Conservation (phyloP, 805 yeast species). For the Kluyveromyces starmeri region DNA sequence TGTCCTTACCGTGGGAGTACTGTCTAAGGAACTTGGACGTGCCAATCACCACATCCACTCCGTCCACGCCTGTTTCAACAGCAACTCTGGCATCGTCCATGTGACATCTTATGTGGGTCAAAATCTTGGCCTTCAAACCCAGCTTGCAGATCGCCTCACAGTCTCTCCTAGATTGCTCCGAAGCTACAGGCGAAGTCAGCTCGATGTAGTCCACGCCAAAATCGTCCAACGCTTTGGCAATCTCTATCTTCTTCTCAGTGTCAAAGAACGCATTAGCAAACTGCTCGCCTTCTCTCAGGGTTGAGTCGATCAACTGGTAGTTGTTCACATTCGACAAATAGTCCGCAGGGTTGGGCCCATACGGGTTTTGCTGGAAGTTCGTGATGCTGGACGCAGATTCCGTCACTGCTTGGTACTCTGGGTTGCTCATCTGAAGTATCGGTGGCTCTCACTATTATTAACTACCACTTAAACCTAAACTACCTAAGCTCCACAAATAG, state of each 20-base stretch:
- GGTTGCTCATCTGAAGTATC: slow-evolving; percentile 11
- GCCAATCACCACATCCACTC: slow-evolving; percentile 97
- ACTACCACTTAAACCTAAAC: too few species aligned
- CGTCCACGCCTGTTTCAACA: slow-evolving; percentile 97
- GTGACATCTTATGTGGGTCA: slow-evolving; percentile 96
- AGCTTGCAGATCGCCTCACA: slow-evolving; percentile 98
- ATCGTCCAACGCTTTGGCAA: slow-evolving; percentile 93
- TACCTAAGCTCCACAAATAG: too few species aligned
- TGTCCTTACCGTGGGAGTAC: slow-evolving; percentile 96
- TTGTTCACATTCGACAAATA: slow-evolving; percentile 79
- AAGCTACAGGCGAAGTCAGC: slow-evolving; percentile 95
- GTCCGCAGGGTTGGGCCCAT: slow-evolving; percentile 94
- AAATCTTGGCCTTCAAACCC: slow-evolving; percentile 89
- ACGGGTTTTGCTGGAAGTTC: slow-evolving; percentile 54
- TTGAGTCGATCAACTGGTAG: slow-evolving; percentile 89
- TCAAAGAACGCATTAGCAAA: slow-evolving; percentile 94
- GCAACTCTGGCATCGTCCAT: slow-evolving; percentile 98
- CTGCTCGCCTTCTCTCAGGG: slow-evolving; percentile 97
- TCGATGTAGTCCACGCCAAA: slow-evolving; percentile 98
- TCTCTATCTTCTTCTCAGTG: slow-evolving; percentile 91
- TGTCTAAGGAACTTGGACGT: slow-evolving; percentile 92
- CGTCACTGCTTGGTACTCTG: slow-evolving; percentile 37
- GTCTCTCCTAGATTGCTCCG: slow-evolving; percentile 85
- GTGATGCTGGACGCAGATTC: slow-evolving; percentile 32
- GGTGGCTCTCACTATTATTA: too few species aligned